A percentile compares a stretch with the other conserved stretches of the same genome.
Evolutionary conservation across 83 land plant genomes (phyloP).

Genomic region (Isoetes engelmannii): DNA sequence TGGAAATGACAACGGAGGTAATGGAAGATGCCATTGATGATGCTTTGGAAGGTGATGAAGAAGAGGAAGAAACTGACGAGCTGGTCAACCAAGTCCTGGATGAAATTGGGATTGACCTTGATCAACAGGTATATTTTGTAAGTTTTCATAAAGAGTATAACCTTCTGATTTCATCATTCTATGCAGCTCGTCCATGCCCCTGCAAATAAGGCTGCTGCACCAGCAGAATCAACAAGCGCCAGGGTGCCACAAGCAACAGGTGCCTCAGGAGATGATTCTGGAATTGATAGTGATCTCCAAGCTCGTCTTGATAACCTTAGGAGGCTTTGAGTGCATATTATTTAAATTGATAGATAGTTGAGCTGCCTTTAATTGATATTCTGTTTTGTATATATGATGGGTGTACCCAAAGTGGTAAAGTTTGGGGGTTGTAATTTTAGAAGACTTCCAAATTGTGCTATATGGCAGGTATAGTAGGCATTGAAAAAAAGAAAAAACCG

Average conservation of each 20-base stretch:
- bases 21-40: constrained; percentile 96
- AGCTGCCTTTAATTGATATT: no score
- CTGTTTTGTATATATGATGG: no score
- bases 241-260: constrained; percentile 33
- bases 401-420: no score
- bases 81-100: constrained; percentile 93
- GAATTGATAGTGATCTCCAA: constrained; percentile 44
- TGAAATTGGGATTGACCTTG: constrained; percentile 88
- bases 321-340: constrained; percentile 19
- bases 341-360: no score
- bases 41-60: constrained; percentile 91
- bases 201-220: constrained; percentile 17
- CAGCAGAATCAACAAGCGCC: background rate
- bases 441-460: no score
- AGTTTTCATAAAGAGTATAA: no score
- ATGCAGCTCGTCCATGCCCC: constrained; percentile 51
- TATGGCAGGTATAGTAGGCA: no score
- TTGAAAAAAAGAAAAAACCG: no score
- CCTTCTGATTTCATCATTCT: background rate
- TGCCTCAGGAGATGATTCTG: constrained; percentile 32
- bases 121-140: constrained; percentile 50
- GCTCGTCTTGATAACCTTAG: constrained; percentile 46
- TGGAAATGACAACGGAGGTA: constrained; percentile 86
- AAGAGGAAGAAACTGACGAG: constrained; percentile 91
- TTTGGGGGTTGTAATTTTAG: no score